Evolutionary conservation across 75 land plant genomes (phyloP).

Genomic region (Pseudotsuga menziesii): DNA sequence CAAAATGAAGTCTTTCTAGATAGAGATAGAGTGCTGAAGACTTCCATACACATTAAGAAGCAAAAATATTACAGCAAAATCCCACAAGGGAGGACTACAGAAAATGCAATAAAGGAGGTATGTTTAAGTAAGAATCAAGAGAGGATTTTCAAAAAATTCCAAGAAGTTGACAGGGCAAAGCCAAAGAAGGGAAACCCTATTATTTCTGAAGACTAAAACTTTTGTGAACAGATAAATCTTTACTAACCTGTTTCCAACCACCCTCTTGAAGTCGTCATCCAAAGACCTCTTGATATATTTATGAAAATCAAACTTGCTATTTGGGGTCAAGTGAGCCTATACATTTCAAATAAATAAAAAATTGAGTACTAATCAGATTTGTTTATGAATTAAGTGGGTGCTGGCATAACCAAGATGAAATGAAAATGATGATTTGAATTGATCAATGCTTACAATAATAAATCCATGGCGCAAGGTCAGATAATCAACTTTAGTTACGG

Average conservation of each 20-base stretch:
- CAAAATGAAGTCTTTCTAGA: background rate
- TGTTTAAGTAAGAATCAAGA: too few species aligned
- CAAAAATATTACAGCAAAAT: conserved; percentile 22
- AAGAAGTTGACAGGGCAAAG: background rate
- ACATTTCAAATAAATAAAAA: background rate
- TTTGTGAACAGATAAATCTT: background rate
- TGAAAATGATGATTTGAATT: background rate
- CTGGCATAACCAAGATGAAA: too few species aligned
- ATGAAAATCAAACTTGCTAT: conserved; percentile 54
- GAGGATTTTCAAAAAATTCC: too few species aligned
- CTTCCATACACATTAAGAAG: conserved; percentile 32
- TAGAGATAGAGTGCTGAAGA: background rate
- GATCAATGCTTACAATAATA: conserved; percentile 45
- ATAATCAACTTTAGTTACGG: conserved; percentile 74
- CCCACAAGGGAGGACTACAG: conserved; percentile 28
- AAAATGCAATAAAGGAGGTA: background rate
- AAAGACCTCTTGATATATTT: conserved; percentile 56
- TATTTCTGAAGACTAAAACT: background rate
- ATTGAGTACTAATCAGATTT: background rate
- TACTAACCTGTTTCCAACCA: conserved; percentile 76
- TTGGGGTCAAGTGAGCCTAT: conserved; percentile 34
- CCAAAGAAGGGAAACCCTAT: background rate
- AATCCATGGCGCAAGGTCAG: conserved; percentile 64
- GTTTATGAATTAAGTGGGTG: background rate
- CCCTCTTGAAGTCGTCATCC: conserved; percentile 66